A percentile compares a stretch with the other conserved stretches of the same genome.
phyloP scores from a whole-genome alignment of 257 asterid species.

The Jasminum sambac region DNA sequence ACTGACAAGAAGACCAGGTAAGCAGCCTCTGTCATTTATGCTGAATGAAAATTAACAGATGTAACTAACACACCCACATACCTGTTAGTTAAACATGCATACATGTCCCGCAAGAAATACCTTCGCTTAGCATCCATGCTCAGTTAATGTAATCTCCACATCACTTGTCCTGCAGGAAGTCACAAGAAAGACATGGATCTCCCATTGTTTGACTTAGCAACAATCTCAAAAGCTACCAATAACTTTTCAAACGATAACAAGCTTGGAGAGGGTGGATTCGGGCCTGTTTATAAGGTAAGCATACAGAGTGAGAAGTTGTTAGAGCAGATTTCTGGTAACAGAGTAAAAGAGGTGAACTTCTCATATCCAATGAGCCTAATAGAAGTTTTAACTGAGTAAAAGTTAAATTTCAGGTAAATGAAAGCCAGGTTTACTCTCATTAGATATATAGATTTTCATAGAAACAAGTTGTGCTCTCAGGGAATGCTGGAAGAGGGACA shows the following conservation, averaged over 20 bases:
- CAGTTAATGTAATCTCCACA: neutral
- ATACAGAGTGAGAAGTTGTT: neutral
- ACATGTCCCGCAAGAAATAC: neutral
- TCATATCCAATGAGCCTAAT: neutral
- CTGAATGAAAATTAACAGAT: neutral
- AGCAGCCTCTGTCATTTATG: neutral
- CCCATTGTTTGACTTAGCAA: no score
- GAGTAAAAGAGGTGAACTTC: conserved; percentile 13
- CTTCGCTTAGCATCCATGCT: neutral
- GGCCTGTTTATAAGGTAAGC: conserved; percentile 36
- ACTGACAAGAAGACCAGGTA: neutral
- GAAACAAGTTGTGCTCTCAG: neutral
- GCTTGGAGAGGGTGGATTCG: conserved; percentile 39
- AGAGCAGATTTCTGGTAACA: neutral
- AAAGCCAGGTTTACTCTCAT: neutral
- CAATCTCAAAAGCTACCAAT: no score
- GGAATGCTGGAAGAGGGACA: conserved; percentile 9
- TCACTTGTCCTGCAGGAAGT: neutral
- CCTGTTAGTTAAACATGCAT: neutral
- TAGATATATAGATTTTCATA: neutral
- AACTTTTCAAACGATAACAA: no score
- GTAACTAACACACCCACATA: neutral
- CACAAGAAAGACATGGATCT: neutral
- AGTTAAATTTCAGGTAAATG: neutral
- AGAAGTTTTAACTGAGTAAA: no score